Conservation (phyloP, 2,329 filamentous ascomycete species). For the Achaetomium macrosporum region DNA sequence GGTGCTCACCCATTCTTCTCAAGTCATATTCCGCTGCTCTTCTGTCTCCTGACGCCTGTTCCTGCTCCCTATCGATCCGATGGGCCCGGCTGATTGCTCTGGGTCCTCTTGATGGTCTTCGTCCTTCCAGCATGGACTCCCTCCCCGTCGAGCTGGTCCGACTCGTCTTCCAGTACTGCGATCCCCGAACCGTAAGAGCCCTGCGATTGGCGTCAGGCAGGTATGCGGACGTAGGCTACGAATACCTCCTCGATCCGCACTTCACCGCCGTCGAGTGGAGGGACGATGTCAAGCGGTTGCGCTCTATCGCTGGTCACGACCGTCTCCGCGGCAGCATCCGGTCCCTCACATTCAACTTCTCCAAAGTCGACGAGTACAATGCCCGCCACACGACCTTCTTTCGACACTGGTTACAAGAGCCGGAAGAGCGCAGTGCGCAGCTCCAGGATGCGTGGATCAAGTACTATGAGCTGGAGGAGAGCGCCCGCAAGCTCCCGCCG, state of each 20-base stretch:
- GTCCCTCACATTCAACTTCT: slow-evolving; percentile 41
- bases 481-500: slow-evolving; percentile 30
- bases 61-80: background rate
- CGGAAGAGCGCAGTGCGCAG: slow-evolving; percentile 32
- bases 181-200: slow-evolving; percentile 33
- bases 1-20: background rate
- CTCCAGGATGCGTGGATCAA: slow-evolving; percentile 33
- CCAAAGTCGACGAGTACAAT: slow-evolving; percentile 37
- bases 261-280: slow-evolving; percentile 42
- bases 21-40: background rate
- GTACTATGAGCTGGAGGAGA: slow-evolving; percentile 34
- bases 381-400: slow-evolving; percentile 33
- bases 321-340: slow-evolving; percentile 38
- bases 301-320: slow-evolving; percentile 38
- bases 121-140: slow-evolving; percentile 27
- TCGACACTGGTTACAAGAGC: slow-evolving; percentile 34
- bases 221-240: slow-evolving; percentile 38
- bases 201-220: slow-evolving; percentile 37
- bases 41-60: background rate
- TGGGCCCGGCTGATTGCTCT: slow-evolving; percentile 12
- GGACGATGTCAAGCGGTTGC: slow-evolving; percentile 40
- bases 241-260: slow-evolving; percentile 36
- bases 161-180: slow-evolving; percentile 39
- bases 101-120: slow-evolving; percentile 8
- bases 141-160: slow-evolving; percentile 29